Conservation (phyloP, 2,329 filamentous ascomycete species). For the Bisporella sp. region DNA sequence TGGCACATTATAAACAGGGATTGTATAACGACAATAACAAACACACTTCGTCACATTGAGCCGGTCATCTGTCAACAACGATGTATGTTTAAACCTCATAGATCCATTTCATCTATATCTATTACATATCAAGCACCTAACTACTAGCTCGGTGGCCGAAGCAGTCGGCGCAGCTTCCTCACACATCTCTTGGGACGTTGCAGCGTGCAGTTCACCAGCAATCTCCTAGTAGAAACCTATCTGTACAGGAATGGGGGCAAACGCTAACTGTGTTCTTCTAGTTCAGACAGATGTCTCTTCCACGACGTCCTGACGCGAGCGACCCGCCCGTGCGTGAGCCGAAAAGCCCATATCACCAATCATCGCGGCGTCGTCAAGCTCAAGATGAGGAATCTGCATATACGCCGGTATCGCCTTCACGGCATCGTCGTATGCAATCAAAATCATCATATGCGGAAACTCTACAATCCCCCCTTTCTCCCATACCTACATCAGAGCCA, state of each 20-base stretch:
- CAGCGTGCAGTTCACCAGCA: constrained; percentile 1
- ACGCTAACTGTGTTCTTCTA: constrained; percentile 10
- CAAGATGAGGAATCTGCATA: constrained; percentile 63
- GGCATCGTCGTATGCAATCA: constrained; percentile 47
- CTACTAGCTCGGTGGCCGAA: no score
- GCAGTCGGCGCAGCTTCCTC: no score
- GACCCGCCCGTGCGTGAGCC: constrained; percentile 52
- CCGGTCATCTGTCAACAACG: constrained; percentile 10
- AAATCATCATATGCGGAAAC: constrained; percentile 53
- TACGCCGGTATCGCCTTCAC: constrained; percentile 10
- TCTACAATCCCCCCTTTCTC: constrained; percentile 37
- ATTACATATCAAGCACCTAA: no score
- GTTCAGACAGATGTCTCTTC: constrained; percentile 48
- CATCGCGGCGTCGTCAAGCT: constrained; percentile 57
- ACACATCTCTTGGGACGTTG: neutral
- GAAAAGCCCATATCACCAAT: constrained; percentile 58
- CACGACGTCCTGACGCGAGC: constrained; percentile 40
- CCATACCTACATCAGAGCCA: constrained; percentile 45
- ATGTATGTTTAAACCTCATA: neutral
- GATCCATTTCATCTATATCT: no score
- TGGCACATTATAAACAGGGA: constrained; percentile 18
- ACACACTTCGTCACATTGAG: constrained; percentile 7
- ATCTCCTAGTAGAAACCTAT: neutral
- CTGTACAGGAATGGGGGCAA: no score
- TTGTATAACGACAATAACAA: constrained; percentile 20